Evolutionary conservation across 1,139 yeast genomes (phyloP).

Genomic region (Wickerhamiella pararugosa): DNA sequence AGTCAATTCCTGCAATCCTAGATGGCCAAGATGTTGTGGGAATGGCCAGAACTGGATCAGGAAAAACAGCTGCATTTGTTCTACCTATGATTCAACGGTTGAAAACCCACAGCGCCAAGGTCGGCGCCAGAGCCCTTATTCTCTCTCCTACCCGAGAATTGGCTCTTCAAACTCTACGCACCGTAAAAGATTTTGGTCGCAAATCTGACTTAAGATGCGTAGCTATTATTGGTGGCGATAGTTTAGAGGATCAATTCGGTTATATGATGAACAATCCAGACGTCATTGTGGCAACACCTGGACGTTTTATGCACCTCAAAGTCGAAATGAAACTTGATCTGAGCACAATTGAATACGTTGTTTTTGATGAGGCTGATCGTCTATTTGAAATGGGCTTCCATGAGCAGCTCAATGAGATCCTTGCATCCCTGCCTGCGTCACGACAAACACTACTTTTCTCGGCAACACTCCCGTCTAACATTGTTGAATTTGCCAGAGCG

Average conservation of each 20-base stretch:
- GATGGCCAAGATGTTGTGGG: slow-evolving; percentile 92
- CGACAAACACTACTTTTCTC: slow-evolving; percentile 85
- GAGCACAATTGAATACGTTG: slow-evolving; percentile 71
- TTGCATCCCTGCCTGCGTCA: slow-evolving; percentile 64
- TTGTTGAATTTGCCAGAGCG: slow-evolving; percentile 95
- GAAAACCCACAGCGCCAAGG: slow-evolving; percentile 69
- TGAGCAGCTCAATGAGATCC: slow-evolving; percentile 79
- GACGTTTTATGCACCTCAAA: slow-evolving; percentile 87
- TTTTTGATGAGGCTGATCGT: slow-evolving; percentile 96
- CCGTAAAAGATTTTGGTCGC: slow-evolving; percentile 71
- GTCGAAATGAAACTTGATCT: slow-evolving; percentile 88
- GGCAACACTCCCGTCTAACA: slow-evolving; percentile 83
- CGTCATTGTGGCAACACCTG: slow-evolving; percentile 92
- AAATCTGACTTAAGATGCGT: slow-evolving; percentile 75
- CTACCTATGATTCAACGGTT: slow-evolving; percentile 80
- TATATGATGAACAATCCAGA: slow-evolving; percentile 93
- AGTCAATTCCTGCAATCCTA: slow-evolving; percentile 79
- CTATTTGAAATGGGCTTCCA: slow-evolving; percentile 95
- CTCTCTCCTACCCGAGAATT: slow-evolving; percentile 89
- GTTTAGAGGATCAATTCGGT: slow-evolving; percentile 87
- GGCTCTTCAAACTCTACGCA: slow-evolving; percentile 83
- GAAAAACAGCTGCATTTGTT: slow-evolving; percentile 97
- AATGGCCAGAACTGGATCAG: slow-evolving; percentile 96
- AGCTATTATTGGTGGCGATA: slow-evolving; percentile 90
- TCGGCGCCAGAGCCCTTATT: slow-evolving; percentile 80